phyloP scores from a whole-genome alignment of 1,139 yeast genomes.

The Protomyces macrosporus region DNA sequence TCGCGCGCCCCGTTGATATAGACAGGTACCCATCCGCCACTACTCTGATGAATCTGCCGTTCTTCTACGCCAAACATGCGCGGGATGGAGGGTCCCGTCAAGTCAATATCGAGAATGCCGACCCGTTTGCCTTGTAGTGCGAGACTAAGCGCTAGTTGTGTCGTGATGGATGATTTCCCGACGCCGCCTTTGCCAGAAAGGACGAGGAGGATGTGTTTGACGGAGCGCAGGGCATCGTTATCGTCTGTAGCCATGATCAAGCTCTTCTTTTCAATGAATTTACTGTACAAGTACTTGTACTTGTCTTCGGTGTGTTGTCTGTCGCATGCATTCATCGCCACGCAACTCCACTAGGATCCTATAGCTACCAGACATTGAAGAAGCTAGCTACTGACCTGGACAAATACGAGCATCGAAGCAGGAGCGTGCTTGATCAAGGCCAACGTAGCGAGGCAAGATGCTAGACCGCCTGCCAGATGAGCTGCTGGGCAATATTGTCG shows the following conservation, averaged over 20 bases:
- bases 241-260: neutral
- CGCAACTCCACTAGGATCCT: too few relatives aligned
- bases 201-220: conserved; percentile 73
- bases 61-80: conserved; percentile 90
- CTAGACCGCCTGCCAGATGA: conserved; percentile 11
- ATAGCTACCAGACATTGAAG: too few relatives aligned
- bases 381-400: too few relatives aligned
- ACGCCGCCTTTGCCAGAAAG: conserved; percentile 97
- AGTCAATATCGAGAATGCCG: conserved; percentile 89
- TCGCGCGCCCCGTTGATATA: conserved; percentile 39
- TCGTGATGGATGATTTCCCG: conserved; percentile 92
- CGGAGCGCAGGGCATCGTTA: conserved; percentile 43
- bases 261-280: neutral
- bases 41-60: conserved; percentile 72
- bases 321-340: too few relatives aligned
- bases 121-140: conserved; percentile 68
- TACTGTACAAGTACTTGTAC: too few relatives aligned
- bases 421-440: neutral
- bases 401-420: too few relatives aligned
- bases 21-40: conserved; percentile 91
- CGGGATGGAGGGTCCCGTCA: conserved; percentile 96
- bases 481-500: conserved; percentile 9
- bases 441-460: neutral
- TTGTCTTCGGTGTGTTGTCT: too few relatives aligned
- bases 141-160: conserved; percentile 79